Percentiles rank a stretch among this genome's conserved stretches.
These are phyloP conservation scores for Clitopilus hobsonii DNA, from an alignment of 768 basidiomycete genomes.

Conservation along the genomic window DNA sequence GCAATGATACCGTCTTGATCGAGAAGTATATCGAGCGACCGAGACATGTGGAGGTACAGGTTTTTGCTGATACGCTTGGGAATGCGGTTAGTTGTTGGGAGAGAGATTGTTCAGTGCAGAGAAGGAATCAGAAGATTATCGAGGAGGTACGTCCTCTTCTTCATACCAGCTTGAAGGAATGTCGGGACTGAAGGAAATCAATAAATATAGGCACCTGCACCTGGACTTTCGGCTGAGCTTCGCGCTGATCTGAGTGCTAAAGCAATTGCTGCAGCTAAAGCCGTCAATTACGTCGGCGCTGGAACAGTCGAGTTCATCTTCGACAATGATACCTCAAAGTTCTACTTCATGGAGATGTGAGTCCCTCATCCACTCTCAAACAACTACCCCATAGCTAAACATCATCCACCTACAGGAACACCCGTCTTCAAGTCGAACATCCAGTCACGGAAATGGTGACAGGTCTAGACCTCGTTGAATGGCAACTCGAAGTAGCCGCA, in stretches of 20 bases:
- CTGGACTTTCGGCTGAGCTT: conserved; percentile 75
- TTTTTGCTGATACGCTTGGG: conserved; percentile 84
- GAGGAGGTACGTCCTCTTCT: no score
- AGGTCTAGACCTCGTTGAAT: conserved; percentile 89
- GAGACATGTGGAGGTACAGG: conserved; percentile 91
- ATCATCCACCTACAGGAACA: conserved; percentile 51
- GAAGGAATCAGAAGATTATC: conserved; percentile 94
- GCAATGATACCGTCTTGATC: conserved; percentile 80
- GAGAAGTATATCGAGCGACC: conserved; percentile 88
- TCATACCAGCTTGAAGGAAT: no score
- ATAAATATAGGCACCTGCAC: conserved; percentile 73
- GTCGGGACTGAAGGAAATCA: background rate
- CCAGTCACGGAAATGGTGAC: conserved; percentile 96
- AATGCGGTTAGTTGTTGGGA: conserved; percentile 93
- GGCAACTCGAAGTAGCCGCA: conserved; percentile 91
- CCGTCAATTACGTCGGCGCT: conserved; percentile 88
- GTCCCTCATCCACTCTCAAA: conserved; percentile 15
- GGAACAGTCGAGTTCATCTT: conserved; percentile 98
- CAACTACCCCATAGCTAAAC: background rate
- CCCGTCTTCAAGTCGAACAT: conserved; percentile 83
- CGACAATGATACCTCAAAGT: conserved; percentile 81
- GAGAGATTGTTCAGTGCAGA: conserved; percentile 87
- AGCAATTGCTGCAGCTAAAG: conserved; percentile 88
- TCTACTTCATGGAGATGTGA: conserved; percentile 96
- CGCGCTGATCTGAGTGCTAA: conserved; percentile 79